Evolutionary conservation across 352 stramenopile genomes (phyloP), one percentile per base, ranked within the genome.

Genomic region (Phytophthora capsici): DNA sequence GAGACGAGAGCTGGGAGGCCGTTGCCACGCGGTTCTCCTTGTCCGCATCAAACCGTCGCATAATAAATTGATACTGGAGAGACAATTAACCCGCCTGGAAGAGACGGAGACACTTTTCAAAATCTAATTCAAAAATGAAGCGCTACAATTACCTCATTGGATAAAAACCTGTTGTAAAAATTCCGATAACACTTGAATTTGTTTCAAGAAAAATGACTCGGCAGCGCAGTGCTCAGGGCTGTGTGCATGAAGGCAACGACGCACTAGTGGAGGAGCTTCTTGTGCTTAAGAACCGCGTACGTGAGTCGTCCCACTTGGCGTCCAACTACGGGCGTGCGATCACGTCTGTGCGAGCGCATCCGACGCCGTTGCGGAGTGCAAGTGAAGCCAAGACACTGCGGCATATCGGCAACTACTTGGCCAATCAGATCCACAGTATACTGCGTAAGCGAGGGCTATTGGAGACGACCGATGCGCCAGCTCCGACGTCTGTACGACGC

Each of bases 391-490:
- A 89, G 60, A 61, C 78, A 57, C 70, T 95, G 32, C 66, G 70
- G 37, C 78, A 91, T 60, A 84, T 95, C 17, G 88, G 88, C 69
- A 95, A 93, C 65, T 95, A 93, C 72, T 78, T 95, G 57, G 84
- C 84, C 45, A 93, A 93, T 68, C 83, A 94, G 64, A 93, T 95
- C 54, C 81, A 94, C 46, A 65, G 78, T 14, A 88, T 94, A 38
- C 57, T 95, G 17, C 62, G 80, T n/a, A 88, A 79, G 50, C 60
- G 79, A 36, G 63, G 65, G 3, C 41, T 72, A 16, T 23, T 71
- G 41, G 41, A 60, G 16, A 36, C 48, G 13, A 12, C 52, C 5
- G 57, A 12, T 51, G 37, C 44, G 28, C 12, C 52, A 5, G 30
- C 49, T 47, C 3, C 22, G 4, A 41, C 23, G 22, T 4, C 34